A percentile compares a stretch with the other conserved stretches of the same genome.
Conservation (phyloP, 441 rosid genomes). For the Mallotus repandus region DNA sequence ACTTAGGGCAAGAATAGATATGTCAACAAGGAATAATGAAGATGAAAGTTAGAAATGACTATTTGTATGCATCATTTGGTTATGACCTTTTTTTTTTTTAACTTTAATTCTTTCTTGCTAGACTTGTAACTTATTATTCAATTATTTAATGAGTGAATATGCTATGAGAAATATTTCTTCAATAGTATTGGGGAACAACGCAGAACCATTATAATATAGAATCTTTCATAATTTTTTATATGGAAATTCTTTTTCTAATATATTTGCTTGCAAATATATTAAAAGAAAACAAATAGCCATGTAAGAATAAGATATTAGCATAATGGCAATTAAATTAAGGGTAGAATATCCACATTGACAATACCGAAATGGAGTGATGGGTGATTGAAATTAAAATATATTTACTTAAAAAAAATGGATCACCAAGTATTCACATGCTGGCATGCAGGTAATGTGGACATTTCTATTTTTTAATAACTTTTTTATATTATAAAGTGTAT, state of each 20-base stretch:
- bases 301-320: background rate
- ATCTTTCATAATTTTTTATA: too few relatives aligned
- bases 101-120: background rate
- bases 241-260: too few relatives aligned
- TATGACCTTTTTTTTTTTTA: background rate
- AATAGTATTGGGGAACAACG: slow-evolving; percentile 16
- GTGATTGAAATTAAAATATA: background rate
- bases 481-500: background rate
- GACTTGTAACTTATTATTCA: background rate
- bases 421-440: slow-evolving; percentile 16
- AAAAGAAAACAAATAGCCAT: slow-evolving; percentile 1
- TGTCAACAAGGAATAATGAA: background rate
- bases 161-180: background rate
- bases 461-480: background rate
- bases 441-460: slow-evolving; percentile 11
- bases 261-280: background rate
- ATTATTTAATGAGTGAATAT: slow-evolving; percentile 13
- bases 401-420: background rate
- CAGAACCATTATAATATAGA: background rate
- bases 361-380: too few relatives aligned
- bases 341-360: background rate
- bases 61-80: background rate
- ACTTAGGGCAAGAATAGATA: background rate
- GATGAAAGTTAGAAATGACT: background rate
- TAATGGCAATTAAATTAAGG: slow-evolving; percentile 1